phyloP scores from a whole-genome alignment of 2,329 filamentous ascomycete genomes.

The Colletotrichum nymphaeae region DNA sequence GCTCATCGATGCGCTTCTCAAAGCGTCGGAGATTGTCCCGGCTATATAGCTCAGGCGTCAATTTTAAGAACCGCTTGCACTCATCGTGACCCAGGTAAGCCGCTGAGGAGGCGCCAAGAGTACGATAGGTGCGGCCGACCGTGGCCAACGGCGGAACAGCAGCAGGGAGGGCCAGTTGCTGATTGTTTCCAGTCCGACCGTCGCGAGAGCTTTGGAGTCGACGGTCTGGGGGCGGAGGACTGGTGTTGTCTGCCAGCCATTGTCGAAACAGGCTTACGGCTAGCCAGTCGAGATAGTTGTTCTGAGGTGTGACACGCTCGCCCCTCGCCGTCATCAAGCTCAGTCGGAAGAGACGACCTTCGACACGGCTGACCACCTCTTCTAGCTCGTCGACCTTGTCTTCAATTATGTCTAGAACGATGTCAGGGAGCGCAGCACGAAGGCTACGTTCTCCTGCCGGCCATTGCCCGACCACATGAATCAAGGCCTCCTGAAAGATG shows the following conservation, averaged over 20 bases:
- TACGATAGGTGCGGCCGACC: slow-evolving; percentile 80
- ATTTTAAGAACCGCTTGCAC: slow-evolving; percentile 89
- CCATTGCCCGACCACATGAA: slow-evolving; percentile 96
- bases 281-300: slow-evolving; percentile 89
- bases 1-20: slow-evolving; percentile 87
- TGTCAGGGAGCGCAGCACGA: slow-evolving; percentile 76
- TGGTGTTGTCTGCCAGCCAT: slow-evolving; percentile 92
- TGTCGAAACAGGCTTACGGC: slow-evolving; percentile 89
- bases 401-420: slow-evolving; percentile 89
- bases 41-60: slow-evolving; percentile 84
- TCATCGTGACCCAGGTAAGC: slow-evolving; percentile 86
- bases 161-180: slow-evolving; percentile 48
- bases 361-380: slow-evolving; percentile 82
- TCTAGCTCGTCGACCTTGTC: slow-evolving; percentile 95
- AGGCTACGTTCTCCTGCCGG: slow-evolving; percentile 83
- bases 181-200: slow-evolving; percentile 43
- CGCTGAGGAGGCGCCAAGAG: slow-evolving; percentile 73
- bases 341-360: slow-evolving; percentile 84
- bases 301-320: slow-evolving; percentile 83
- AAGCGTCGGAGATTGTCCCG: slow-evolving; percentile 88
- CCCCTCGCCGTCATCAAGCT: slow-evolving; percentile 82
- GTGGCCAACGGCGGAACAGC: slow-evolving; percentile 63
- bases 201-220: slow-evolving; percentile 44
- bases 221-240: slow-evolving; percentile 66
- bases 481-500: slow-evolving; percentile 87